phyloP scores from a whole-genome alignment of 129 eudicot genomes.

The Dittrichia graveolens region DNA sequence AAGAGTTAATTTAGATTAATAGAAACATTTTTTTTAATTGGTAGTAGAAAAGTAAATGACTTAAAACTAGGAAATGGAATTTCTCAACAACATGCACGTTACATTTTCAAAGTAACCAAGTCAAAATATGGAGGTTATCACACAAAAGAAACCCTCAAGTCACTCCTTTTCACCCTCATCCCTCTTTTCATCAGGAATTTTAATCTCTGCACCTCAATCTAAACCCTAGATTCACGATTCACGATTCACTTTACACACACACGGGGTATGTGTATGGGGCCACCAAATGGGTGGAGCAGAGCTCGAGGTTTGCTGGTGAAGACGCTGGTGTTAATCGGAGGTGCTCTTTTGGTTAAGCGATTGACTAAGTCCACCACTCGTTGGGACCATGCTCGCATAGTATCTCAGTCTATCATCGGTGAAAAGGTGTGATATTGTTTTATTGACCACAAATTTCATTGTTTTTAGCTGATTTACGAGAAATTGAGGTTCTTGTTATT shows the following conservation, averaged over 20 bases:
- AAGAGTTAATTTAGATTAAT: too few species aligned
- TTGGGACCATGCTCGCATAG: slow-evolving; percentile 95
- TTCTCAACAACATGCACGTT: too few species aligned
- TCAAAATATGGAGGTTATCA: too few species aligned
- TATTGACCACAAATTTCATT: background rate
- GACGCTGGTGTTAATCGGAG: slow-evolving; percentile 77
- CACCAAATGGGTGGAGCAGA: slow-evolving; percentile 68
- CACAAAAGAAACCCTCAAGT: slow-evolving; percentile 2
- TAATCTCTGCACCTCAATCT: background rate
- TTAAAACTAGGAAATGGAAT: too few species aligned
- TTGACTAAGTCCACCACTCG: slow-evolving; percentile 98
- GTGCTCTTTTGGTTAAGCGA: slow-evolving; percentile 77
- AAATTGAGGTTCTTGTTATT: background rate
- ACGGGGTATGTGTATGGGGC: slow-evolving; percentile 53
- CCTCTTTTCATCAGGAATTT: slow-evolving; percentile 7
- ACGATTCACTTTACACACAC: slow-evolving; percentile 6
- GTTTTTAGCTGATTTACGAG: background rate
- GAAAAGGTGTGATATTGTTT: slow-evolving; percentile 53
- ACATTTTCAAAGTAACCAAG: too few species aligned
- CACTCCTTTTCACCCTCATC: slow-evolving; percentile 7
- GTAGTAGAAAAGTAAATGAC: too few species aligned
- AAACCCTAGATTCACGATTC: slow-evolving; percentile 7
- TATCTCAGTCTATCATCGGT: slow-evolving; percentile 78
- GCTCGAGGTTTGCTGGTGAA: slow-evolving; percentile 77
- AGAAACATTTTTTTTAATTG: too few species aligned